Conservation (phyloP, 129 eudicot species). For the Escallonia rubra region DNA sequence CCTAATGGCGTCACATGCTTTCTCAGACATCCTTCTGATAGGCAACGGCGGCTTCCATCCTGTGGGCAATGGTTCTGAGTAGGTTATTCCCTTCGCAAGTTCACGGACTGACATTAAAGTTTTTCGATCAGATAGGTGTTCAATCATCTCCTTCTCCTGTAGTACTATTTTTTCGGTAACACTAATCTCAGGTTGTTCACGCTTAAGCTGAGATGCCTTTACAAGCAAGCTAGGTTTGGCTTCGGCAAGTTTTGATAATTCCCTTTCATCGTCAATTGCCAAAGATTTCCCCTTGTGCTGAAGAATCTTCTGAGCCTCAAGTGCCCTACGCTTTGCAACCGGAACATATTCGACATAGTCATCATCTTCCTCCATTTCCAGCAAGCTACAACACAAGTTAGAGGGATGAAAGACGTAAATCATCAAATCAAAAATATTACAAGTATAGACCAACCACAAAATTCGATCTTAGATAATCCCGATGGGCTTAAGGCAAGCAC, state of each 20-base stretch:
- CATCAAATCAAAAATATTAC: not conserved
- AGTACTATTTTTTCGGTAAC: conserved; percentile 59
- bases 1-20: conserved; percentile 45
- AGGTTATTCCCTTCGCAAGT: conserved; percentile 73
- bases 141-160: conserved; percentile 82
- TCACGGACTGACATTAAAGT: conserved; percentile 69
- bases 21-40: conserved; percentile 54
- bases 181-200: conserved; percentile 64
- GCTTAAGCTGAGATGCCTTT: conserved; percentile 74
- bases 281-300: conserved; percentile 56
- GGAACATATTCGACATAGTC: conserved; percentile 69
- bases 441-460: not conserved
- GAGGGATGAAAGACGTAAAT: not conserved
- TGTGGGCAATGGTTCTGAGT: conserved; percentile 51
- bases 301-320: conserved; percentile 71
- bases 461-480: too few relatives aligned
- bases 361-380: conserved; percentile 59
- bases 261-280: conserved; percentile 47
- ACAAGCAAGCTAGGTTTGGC: conserved; percentile 67
- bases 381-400: not conserved
- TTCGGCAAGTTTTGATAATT: conserved; percentile 45
- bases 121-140: conserved; percentile 58
- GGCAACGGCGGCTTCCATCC: conserved; percentile 83
- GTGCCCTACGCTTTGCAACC: conserved; percentile 70
- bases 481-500: too few relatives aligned